These are phyloP conservation scores for Russula dissimulans DNA, from an alignment of 768 basidiomycete species.

Conservation along the genomic window DNA sequence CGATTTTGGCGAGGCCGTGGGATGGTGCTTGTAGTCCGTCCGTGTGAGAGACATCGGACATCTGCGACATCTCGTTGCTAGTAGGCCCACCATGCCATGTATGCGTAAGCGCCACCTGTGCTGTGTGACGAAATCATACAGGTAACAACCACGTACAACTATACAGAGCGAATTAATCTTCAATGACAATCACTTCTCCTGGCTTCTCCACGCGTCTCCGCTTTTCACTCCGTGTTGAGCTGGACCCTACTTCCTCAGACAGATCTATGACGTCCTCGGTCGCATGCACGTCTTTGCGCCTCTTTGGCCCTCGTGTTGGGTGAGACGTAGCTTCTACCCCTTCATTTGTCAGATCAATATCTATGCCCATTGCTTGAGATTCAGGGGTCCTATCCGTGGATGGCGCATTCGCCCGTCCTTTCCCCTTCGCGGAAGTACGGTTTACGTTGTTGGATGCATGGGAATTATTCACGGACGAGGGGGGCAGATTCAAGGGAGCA, in stretches of 20 bases:
- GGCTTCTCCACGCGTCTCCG: conserved; percentile 16
- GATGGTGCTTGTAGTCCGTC: conserved; percentile 47
- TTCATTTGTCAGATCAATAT: conserved; percentile 14
- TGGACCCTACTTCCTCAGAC: conserved; percentile 10
- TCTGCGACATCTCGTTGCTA: not conserved
- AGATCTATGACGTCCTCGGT: conserved; percentile 12
- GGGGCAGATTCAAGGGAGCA: not conserved
- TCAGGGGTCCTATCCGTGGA: not conserved
- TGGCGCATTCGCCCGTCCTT: conserved; percentile 10
- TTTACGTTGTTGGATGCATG: not conserved
- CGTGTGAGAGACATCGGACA: not conserved
- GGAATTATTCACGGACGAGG: not conserved
- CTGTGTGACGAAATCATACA: not conserved
- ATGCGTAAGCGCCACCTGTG: not conserved
- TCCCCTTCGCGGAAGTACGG: conserved; percentile 14
- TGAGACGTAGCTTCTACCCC: conserved; percentile 3
- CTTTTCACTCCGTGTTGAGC: conserved; percentile 13
- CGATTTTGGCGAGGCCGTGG: conserved; percentile 52
- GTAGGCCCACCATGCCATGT: not conserved
- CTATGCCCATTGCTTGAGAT: conserved; percentile 3
- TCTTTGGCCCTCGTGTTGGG: conserved; percentile 14
- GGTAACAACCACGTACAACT: not conserved
- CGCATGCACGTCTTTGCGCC: conserved; percentile 1
- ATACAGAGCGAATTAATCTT: conserved; percentile 14
- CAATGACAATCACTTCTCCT: conserved; percentile 18